Base-by-base conservation (phyloP, 2,329 filamentous ascomycete genomes). In the Dactylellina cionopaga region DNA sequence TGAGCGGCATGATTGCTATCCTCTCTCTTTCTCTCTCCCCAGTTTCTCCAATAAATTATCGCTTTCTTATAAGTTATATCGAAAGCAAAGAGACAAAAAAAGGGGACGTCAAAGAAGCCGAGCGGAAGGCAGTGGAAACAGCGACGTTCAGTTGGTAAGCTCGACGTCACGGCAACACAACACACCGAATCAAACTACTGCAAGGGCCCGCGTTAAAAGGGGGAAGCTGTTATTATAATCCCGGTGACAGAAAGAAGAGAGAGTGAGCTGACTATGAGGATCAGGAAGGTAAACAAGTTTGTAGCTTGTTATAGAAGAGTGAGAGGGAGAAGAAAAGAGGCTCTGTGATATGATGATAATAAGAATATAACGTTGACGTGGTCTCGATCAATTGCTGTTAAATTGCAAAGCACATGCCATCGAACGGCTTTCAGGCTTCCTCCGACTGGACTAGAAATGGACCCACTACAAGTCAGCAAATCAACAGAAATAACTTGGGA, bases 331-430 rank as follows among this genome's bases (percentile, higher is more conserved):
- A 43, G 31, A 17, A 56, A 39, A n/a, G n/a, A n/a, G n/a, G n/a
- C n/a, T n/a, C n/a, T n/a, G n/a, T n/a, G n/a, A n/a, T n/a, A n/a
- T n/a, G n/a, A n/a, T n/a, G n/a, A n/a, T n/a, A n/a, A n/a, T n/a
- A n/a, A n/a, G n/a, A n/a, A n/a, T n/a, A n/a, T n/a, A n/a, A 35
- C 49, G 49, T 47, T 63, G 65, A 70, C 43, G 65, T 63, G 56
- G 56, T 49, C 51, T 56, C 46, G 27, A 60, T 43, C 52, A 49
- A 60, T 22, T 25, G 49, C 15, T 22, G 31, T 35, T 39, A 51
- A 51, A 56, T 56, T 62, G 59, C 58, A 58, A 51, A 70, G 56
- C 65, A 63, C 65, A 70, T 63, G 65, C 56, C 29, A 63, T 51
- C 41, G 9, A 19, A 19, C 3, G 46, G n/a, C n/a, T n/a, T n/a